Percentiles rank a stretch among this genome's conserved stretches.
phyloP scores from a whole-genome alignment of 805 yeast genomes.

The Myxozyma sirexii region DNA sequence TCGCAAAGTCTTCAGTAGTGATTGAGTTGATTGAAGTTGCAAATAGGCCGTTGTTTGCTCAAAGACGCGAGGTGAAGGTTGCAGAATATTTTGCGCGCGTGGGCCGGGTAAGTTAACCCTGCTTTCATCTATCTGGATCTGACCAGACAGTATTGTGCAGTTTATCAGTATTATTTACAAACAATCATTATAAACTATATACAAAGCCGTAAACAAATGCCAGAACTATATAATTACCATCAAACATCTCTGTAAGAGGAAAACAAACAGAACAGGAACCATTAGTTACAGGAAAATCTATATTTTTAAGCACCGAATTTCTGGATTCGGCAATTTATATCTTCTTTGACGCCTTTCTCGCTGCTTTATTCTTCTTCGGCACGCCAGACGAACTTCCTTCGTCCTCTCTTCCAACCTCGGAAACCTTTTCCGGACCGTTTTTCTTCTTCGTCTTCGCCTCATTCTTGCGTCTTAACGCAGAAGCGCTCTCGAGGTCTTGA shows the following conservation, averaged over 20 bases:
- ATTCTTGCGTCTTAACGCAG: slow-evolving; percentile 46
- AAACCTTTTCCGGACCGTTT: not conserved
- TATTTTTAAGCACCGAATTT: too few species aligned
- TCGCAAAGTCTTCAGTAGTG: too few species aligned
- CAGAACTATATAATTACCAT: too few species aligned
- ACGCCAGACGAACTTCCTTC: too few species aligned
- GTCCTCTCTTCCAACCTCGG: too few species aligned
- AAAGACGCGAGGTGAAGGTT: slow-evolving; percentile 11
- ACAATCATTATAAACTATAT: not conserved
- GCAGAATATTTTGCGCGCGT: slow-evolving; percentile 18
- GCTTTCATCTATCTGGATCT: not conserved
- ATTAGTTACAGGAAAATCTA: too few species aligned
- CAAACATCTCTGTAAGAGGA: too few species aligned
- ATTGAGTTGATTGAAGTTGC: not conserved
- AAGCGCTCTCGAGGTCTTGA: slow-evolving; percentile 59
- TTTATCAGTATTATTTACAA: not conserved
- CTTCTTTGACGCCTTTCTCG: not conserved
- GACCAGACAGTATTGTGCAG: too few species aligned
- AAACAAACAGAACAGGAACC: too few species aligned
- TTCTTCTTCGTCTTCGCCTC: slow-evolving; percentile 4
- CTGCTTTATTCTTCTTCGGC: slow-evolving; percentile 1
- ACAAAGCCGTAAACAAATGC: not conserved
- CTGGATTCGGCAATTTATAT: too few species aligned
- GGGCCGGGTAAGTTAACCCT: slow-evolving; percentile 10
- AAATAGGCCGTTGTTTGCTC: not conserved